A percentile compares a stretch with the other conserved stretches of the same genome.
These are phyloP conservation scores for Theileria luwenshuni DNA, from an alignment of 169 alveolate genomes.

Conservation along the genomic window DNA sequence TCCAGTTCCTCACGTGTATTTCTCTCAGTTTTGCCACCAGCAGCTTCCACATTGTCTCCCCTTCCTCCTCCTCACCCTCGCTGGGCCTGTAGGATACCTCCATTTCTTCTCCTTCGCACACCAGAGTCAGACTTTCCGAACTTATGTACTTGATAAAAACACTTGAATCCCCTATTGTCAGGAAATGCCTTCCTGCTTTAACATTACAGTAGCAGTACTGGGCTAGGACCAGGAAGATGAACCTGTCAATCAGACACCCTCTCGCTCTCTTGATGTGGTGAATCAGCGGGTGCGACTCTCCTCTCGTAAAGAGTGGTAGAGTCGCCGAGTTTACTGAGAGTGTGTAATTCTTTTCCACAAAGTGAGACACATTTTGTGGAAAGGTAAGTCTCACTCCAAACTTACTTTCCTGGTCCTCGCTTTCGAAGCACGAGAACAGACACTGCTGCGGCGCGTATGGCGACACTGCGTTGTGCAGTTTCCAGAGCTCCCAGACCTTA, in stretches of 20 bases:
- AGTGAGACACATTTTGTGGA: slow-evolving; percentile 45
- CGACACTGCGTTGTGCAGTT: slow-evolving; percentile 29
- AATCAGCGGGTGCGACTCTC: slow-evolving; percentile 14
- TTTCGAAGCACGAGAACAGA: slow-evolving; percentile 50
- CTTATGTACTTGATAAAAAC: slow-evolving; percentile 45
- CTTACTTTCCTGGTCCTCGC: slow-evolving; percentile 13
- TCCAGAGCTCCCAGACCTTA: slow-evolving; percentile 65
- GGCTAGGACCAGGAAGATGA: slow-evolving; percentile 40
- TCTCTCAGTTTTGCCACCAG: slow-evolving; percentile 51
- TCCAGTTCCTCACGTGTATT: slow-evolving; percentile 58
- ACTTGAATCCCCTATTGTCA: slow-evolving; percentile 6
- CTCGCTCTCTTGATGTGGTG: slow-evolving; percentile 46
- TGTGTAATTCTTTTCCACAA: slow-evolving; percentile 41
- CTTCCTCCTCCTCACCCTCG: slow-evolving; percentile 35
- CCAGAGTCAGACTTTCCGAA: slow-evolving; percentile 31
- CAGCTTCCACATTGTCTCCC: slow-evolving; percentile 62
- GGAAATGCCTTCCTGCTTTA: slow-evolving; percentile 14
- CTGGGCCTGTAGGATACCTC: slow-evolving; percentile 34
- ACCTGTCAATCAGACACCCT: slow-evolving; percentile 58
- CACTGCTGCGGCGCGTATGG: slow-evolving; percentile 58
- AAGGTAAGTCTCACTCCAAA: slow-evolving; percentile 34
- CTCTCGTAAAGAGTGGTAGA: slow-evolving; percentile 44
- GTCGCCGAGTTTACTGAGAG: slow-evolving; percentile 42
- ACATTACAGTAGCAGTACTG: slow-evolving; percentile 35
- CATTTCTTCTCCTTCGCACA: slow-evolving; percentile 5